Base-by-base conservation (phyloP, 306 rosid species). In the Vigna radiata region DNA sequence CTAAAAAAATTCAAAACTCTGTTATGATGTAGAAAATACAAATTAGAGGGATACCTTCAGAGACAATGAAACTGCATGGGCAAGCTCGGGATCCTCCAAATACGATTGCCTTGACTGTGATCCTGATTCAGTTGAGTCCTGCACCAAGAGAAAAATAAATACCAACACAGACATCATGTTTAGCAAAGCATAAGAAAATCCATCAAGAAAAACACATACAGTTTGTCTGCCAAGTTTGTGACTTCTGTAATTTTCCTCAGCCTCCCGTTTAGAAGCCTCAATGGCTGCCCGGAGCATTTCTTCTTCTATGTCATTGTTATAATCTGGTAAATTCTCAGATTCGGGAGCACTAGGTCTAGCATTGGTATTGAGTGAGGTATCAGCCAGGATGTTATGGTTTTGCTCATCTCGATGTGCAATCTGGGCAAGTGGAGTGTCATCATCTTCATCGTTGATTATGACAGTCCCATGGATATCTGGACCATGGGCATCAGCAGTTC, bases 261-360 rank as follows among this genome's bases (percentile, higher is more conserved):
- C 91, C 72, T 95, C 98, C 75, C 74, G 54, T 70, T 76, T 89
- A 77, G 98, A 95, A 84, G 97, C 97, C 78, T 92, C 97, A 61
- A 95, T 92, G 72, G 97, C 98, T 80, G 98, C 97, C 53, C 85
- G 96, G 39, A 95, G 81, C 96, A 95, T 95, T 86, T 92, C 93
- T 87, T 95, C 98, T 86, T 95, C 98, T 82, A 90, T 88, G 76
- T 95, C 98, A 83, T 92, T 89, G 62, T 73, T 49, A 79, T 77
- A 73, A 77, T 93, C 88, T 29, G 81, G 90, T 44, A 84, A 80
- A 71, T 78, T 85, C 47, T 86, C 92, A 77, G 82, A 52, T 19
- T 56, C 79, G 52, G 91, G 94, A 84, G 88, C 93, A 86, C 82
- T 78, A 0, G 90, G 89, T 68, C 76, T 68, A 63, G 76, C 70